Evolutionary conservation across 495 filamentous ascomycete species (phyloP).

Genomic region (Penicilliopsis zonata): DNA sequence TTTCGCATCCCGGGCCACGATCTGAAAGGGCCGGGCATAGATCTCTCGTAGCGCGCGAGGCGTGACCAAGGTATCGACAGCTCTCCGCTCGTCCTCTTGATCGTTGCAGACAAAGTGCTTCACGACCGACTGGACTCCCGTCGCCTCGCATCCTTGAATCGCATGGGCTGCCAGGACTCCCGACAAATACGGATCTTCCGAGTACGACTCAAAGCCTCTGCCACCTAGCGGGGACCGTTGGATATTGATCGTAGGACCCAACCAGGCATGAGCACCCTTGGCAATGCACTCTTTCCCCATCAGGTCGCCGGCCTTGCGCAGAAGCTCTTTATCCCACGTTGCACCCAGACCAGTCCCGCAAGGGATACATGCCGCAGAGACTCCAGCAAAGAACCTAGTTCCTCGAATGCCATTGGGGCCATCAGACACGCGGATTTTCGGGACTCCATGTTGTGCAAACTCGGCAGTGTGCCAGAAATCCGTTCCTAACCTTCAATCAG

Average conservation of each 20-base stretch:
- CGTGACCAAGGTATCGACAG: conserved; percentile 48
- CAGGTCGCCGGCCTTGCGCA: conserved; percentile 37
- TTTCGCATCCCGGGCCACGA: conserved; percentile 46
- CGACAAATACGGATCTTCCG: conserved; percentile 56
- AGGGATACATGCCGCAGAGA: conserved; percentile 46
- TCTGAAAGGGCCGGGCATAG: conserved; percentile 60
- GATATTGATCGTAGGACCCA: conserved; percentile 64
- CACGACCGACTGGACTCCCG: conserved; percentile 44
- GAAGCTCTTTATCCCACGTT: conserved; percentile 49
- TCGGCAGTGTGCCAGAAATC: conserved; percentile 65
- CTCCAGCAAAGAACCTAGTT: conserved; percentile 49
- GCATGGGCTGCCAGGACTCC: conserved; percentile 46
- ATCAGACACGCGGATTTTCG: conserved; percentile 49
- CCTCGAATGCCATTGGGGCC: conserved; percentile 59
- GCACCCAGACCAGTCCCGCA: conserved; percentile 51
- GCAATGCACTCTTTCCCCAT: conserved; percentile 51
- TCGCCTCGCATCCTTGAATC: conserved; percentile 50
- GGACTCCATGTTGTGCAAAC: conserved; percentile 50
- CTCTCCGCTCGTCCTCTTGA: conserved; percentile 52
- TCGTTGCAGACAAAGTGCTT: conserved; percentile 70
- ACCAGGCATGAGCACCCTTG: conserved; percentile 51
- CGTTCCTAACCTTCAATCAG: conserved; percentile 12
- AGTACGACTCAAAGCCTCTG: conserved; percentile 59
- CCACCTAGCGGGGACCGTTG: conserved; percentile 58
- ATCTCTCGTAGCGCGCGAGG: conserved; percentile 61